These are phyloP conservation scores for Salvia miltiorrhiza DNA, from an alignment of 257 asterid genomes.

Conservation along the genomic window DNA sequence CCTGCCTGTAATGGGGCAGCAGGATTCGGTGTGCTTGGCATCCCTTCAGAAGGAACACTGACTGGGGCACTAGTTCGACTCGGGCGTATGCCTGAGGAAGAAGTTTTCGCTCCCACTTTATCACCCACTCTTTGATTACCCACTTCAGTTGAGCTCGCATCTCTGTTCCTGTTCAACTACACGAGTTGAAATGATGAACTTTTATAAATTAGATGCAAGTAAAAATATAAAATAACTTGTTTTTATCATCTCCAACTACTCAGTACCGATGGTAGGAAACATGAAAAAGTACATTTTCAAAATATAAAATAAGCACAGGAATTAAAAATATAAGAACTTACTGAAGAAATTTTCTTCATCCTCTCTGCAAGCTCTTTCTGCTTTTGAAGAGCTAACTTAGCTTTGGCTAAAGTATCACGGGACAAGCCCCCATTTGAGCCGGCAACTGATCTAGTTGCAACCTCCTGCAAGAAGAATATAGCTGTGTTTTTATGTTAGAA, in stretches of 20 bases:
- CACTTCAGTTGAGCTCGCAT: constrained; percentile 35
- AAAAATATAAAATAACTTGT: not conserved
- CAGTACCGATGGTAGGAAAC: not conserved
- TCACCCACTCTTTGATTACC: constrained; percentile 42
- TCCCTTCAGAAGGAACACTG: constrained; percentile 28
- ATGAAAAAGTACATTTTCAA: not conserved
- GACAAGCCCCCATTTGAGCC: constrained; percentile 74
- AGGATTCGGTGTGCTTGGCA: constrained; percentile 32
- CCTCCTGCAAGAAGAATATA: constrained; percentile 49
- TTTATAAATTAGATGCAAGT: constrained; percentile 9
- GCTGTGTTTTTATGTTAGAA: constrained; percentile 14
- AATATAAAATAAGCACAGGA: not conserved
- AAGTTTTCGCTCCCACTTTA: constrained; percentile 32
- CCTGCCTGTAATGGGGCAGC: constrained; percentile 40
- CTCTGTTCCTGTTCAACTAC: constrained; percentile 74
- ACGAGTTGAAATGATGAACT: constrained; percentile 13
- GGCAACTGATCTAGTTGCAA: constrained; percentile 51
- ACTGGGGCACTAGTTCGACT: constrained; percentile 25
- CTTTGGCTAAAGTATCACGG: constrained; percentile 85
- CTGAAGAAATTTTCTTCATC: constrained; percentile 71
- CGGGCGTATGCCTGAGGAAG: constrained; percentile 36
- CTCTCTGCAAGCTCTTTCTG: constrained; percentile 71
- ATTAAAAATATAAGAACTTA: constrained; percentile 37
- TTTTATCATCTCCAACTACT: not conserved
- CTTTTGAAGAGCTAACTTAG: constrained; percentile 78